A percentile compares a stretch with the other conserved stretches of the same genome.
Evolutionary conservation across 148 eudicot species (phyloP).

Genomic region (Camellia granthamiana): DNA sequence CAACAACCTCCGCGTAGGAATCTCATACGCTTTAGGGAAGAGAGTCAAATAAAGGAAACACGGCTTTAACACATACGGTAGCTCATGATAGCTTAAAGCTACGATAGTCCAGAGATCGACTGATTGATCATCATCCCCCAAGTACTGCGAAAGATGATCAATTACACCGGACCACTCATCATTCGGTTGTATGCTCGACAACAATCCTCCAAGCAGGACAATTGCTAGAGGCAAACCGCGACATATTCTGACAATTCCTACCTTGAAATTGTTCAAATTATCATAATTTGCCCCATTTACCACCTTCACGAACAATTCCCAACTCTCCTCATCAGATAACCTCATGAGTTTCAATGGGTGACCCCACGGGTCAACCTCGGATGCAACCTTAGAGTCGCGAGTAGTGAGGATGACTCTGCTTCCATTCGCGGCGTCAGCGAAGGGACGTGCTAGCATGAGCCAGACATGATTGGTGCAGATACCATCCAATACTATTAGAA

Average conservation of each 20-base stretch:
- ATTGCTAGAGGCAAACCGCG: background rate
- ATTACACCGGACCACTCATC: background rate
- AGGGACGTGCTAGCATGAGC: background rate
- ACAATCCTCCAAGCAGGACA: background rate
- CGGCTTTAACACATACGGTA: slow-evolving; percentile 27
- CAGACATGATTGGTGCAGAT: too few relatives aligned
- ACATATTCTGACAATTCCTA: background rate
- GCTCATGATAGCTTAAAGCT: slow-evolving; percentile 37
- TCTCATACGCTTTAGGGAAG: slow-evolving; percentile 36
- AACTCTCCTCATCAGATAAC: background rate
- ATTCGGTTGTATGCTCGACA: background rate
- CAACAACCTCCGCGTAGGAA: slow-evolving; percentile 37
- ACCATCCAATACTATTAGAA: too few relatives aligned
- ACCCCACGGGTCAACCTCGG: background rate
- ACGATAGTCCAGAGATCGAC: slow-evolving; percentile 7
- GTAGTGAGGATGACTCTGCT: slow-evolving; percentile 3
- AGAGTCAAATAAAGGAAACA: slow-evolving; percentile 47
- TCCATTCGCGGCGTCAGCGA: background rate
- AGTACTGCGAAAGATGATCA: background rate
- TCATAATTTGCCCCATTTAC: background rate
- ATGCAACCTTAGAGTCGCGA: background rate
- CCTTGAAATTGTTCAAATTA: background rate
- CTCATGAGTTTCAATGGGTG: background rate
- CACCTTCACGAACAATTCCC: background rate
- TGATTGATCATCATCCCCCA: background rate